These are phyloP conservation scores for Neonectria neomacrospora DNA, from an alignment of 2,329 filamentous ascomycete species.

Conservation along the genomic window DNA sequence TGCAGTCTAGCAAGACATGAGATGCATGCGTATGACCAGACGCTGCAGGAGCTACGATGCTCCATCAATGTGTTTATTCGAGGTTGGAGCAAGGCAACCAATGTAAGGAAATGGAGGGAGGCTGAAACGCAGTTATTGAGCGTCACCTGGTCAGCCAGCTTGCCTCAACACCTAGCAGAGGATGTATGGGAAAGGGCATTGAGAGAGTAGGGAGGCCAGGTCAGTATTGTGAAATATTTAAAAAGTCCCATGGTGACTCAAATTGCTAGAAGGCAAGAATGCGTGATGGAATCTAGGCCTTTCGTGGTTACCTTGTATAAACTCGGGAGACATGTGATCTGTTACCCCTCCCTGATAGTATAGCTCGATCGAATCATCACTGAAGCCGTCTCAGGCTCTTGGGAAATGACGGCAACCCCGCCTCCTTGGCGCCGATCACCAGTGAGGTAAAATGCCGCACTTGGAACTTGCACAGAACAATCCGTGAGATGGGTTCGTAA, in stretches of 20 bases:
- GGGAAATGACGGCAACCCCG: background rate
- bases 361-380: background rate
- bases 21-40: background rate
- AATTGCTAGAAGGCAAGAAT: background rate
- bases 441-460: background rate
- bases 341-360: background rate
- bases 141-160: constrained; percentile 23
- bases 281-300: background rate
- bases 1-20: constrained; percentile 16
- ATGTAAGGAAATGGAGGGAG: constrained; percentile 14
- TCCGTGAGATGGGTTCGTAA: background rate
- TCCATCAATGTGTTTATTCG: constrained; percentile 12
- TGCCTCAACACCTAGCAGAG: constrained; percentile 1
- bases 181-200: constrained; percentile 19
- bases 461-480: background rate
- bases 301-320: background rate
- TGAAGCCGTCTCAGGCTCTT: background rate
- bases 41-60: background rate
- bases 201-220: too few relatives aligned
- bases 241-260: background rate
- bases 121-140: constrained; percentile 8
- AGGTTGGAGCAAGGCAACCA: constrained; percentile 13
- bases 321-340: background rate
- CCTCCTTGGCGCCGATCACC: background rate
- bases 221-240: background rate